Conservation (phyloP, 176 grass and related monocot species). For the Ensete ventricosum region DNA sequence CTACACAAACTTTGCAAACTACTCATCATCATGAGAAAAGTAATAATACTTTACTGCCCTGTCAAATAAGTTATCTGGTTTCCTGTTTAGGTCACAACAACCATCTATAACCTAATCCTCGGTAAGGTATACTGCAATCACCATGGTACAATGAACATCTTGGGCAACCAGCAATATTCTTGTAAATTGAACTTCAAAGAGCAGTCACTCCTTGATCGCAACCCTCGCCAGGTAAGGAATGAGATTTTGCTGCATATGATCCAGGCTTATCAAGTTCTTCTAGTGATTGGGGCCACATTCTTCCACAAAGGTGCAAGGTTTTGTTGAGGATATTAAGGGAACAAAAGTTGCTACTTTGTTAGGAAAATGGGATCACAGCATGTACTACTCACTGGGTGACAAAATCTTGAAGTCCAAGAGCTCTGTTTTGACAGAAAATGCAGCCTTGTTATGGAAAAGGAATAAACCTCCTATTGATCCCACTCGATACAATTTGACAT, state of each 20-base stretch:
- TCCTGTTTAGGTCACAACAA: slow-evolving; percentile 59
- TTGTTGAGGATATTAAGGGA: slow-evolving; percentile 44
- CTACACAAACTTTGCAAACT: neutral
- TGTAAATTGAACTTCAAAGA: slow-evolving; percentile 85
- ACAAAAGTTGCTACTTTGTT: slow-evolving; percentile 51
- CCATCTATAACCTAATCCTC: slow-evolving; percentile 88
- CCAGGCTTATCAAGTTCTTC: slow-evolving; percentile 8
- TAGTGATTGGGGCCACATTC: neutral
- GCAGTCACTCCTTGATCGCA: slow-evolving; percentile 70
- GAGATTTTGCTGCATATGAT: neutral
- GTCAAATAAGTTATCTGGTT: slow-evolving; percentile 1
- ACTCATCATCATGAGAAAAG: neutral
- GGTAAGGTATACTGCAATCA: slow-evolving; percentile 81
- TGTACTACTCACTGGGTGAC: slow-evolving; percentile 38
- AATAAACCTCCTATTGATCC: slow-evolving; percentile 55
- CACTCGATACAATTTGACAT: slow-evolving; percentile 79
- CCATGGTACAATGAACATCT: slow-evolving; percentile 77
- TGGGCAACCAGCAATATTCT: slow-evolving; percentile 53
- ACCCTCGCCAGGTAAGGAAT: slow-evolving; percentile 64
- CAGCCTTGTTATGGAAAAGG: slow-evolving; percentile 82
- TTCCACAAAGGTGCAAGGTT: slow-evolving; percentile 50
- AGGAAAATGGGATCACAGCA: slow-evolving; percentile 78
- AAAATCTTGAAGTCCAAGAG: slow-evolving; percentile 29
- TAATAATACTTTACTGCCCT: neutral
- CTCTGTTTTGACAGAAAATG: slow-evolving; percentile 24